Conservation (phyloP, 345 rosid species). For the Salix dunnii region DNA sequence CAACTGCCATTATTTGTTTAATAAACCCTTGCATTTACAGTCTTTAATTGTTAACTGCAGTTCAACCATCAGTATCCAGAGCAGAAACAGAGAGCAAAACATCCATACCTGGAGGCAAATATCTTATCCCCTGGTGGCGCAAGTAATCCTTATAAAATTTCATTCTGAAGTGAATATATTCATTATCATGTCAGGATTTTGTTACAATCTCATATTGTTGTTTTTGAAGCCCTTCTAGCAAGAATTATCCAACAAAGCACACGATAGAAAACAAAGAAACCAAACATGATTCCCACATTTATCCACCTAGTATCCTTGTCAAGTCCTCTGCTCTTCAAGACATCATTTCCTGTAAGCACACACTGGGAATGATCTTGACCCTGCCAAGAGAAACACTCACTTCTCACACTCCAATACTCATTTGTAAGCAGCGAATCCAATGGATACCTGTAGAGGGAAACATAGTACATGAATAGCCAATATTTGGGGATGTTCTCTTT, state of each 20-base stretch:
- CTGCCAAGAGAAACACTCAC: slow-evolving; percentile 59
- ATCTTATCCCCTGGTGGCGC: too few species aligned
- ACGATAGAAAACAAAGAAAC: slow-evolving; percentile 73
- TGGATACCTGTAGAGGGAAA: slow-evolving; percentile 76
- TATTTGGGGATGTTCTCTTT: slow-evolving; percentile 78
- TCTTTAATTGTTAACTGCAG: too few species aligned
- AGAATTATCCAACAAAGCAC: slow-evolving; percentile 80
- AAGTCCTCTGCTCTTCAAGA: slow-evolving; percentile 67
- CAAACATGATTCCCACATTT: slow-evolving; percentile 85
- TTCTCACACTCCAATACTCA: slow-evolving; percentile 70
- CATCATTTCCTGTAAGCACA: slow-evolving; percentile 62
- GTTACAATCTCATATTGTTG: slow-evolving; percentile 39
- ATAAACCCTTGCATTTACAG: too few species aligned
- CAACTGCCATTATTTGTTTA: too few species aligned
- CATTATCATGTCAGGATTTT: too few species aligned
- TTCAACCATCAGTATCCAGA: too few species aligned
- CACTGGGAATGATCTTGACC: slow-evolving; percentile 28
- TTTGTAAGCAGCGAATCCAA: slow-evolving; percentile 68
- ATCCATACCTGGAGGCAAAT: too few species aligned
- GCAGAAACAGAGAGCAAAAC: too few species aligned
- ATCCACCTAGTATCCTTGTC: slow-evolving; percentile 66
- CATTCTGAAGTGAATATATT: too few species aligned
- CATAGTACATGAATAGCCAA: slow-evolving; percentile 92
- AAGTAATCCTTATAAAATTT: too few species aligned
- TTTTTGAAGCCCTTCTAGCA: slow-evolving; percentile 56